A percentile compares a stretch with the other conserved stretches of the same genome.
These are phyloP conservation scores for Amaranthus hypochondriacus DNA, from an alignment of 148 eudicot genomes.

Conservation along the genomic window DNA sequence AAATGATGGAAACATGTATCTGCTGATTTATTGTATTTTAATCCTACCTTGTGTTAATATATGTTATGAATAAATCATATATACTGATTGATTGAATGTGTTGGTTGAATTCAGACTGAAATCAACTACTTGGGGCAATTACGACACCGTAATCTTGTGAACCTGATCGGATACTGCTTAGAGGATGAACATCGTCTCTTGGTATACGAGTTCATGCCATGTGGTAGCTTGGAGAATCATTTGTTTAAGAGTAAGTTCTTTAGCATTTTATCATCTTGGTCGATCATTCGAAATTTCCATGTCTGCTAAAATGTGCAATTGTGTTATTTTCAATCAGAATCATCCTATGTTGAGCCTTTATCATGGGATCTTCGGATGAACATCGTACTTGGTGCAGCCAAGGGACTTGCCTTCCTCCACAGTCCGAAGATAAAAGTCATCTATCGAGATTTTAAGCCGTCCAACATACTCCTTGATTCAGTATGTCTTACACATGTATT, in stretches of 20 bases:
- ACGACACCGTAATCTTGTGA: constrained; percentile 74
- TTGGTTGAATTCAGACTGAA: constrained; percentile 43
- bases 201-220: constrained; percentile 76
- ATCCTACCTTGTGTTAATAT: not conserved
- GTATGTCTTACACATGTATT: constrained; percentile 37
- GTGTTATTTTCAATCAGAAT: constrained; percentile 39
- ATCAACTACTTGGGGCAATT: constrained; percentile 78
- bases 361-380: constrained; percentile 74
- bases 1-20: no score
- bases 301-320: constrained; percentile 10
- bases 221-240: constrained; percentile 86
- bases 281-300: not conserved
- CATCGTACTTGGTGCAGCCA: constrained; percentile 84
- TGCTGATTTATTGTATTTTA: not conserved
- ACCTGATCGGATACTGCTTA: constrained; percentile 70
- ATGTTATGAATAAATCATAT: no score
- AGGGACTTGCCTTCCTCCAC: constrained; percentile 84
- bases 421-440: constrained; percentile 73
- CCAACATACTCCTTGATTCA: constrained; percentile 79
- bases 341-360: constrained; percentile 56
- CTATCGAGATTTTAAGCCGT: constrained; percentile 72
- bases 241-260: constrained; percentile 59
- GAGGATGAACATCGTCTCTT: constrained; percentile 85
- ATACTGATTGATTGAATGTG: no score
- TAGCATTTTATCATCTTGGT: not conserved